Conservation (phyloP, 2,329 filamentous ascomycete genomes). For the Biscogniauxia marginata region DNA sequence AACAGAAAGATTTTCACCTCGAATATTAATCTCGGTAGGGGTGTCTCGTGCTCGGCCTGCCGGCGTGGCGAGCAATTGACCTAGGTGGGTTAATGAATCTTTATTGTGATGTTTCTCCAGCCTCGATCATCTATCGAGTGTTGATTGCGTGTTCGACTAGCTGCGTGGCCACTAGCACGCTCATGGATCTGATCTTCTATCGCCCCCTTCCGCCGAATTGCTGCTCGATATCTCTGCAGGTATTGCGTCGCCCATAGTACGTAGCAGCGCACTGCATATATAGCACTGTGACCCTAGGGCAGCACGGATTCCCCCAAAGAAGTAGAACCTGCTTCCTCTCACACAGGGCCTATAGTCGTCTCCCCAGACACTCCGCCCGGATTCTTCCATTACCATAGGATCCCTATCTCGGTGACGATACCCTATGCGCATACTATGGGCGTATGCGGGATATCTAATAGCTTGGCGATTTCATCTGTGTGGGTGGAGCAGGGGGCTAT, state of each 20-base stretch:
- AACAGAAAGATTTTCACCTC: neutral
- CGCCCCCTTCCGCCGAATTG: neutral
- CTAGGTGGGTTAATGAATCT: neutral
- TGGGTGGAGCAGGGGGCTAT: slow-evolving; percentile 11
- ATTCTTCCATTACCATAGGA: slow-evolving; percentile 19
- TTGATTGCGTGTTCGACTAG: neutral
- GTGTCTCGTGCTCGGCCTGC: neutral
- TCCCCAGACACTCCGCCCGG: slow-evolving; percentile 5
- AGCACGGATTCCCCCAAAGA: slow-evolving; percentile 15
- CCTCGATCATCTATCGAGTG: neutral
- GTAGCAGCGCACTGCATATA: slow-evolving; percentile 3
- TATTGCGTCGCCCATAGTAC: slow-evolving; percentile 10
- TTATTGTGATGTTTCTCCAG: neutral
- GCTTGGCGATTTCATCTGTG: slow-evolving; percentile 2
- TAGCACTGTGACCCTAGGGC: slow-evolving; percentile 7
- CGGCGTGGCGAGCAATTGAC: neutral
- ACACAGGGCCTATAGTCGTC: slow-evolving; percentile 8
- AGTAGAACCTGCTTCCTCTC: slow-evolving; percentile 6
- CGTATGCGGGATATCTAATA: slow-evolving; percentile 4
- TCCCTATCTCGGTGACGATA: slow-evolving; percentile 9
- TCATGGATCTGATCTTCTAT: neutral
- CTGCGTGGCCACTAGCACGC: neutral
- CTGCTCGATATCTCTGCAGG: slow-evolving; percentile 9
- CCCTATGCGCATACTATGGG: neutral
- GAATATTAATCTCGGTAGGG: neutral